Evolutionary conservation across 1,284 basidiomycete genomes (phyloP).

Genomic region (Ganoderma resinaceum): DNA sequence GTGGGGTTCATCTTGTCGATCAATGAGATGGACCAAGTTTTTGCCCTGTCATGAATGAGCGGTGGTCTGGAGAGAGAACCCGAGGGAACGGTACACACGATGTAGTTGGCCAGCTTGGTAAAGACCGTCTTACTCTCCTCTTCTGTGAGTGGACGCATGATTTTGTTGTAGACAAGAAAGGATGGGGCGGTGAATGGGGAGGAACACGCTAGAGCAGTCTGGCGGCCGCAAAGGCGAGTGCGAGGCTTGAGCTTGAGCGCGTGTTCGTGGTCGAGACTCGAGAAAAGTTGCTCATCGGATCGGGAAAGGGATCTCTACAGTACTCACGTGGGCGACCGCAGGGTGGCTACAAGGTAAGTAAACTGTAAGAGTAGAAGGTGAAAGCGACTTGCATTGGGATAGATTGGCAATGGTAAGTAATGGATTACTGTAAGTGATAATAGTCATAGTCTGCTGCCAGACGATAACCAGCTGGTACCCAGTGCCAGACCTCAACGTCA

Average conservation of each 20-base stretch:
- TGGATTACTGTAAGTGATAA: too few species aligned
- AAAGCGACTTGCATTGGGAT: too few species aligned
- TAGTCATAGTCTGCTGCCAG: too few species aligned
- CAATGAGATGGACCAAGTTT: slow-evolving; percentile 90
- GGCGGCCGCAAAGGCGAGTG: too few species aligned
- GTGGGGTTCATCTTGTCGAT: slow-evolving; percentile 85
- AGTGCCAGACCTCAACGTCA: too few species aligned
- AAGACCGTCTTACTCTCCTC: slow-evolving; percentile 90
- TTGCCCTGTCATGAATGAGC: slow-evolving; percentile 63
- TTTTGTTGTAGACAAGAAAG: background rate
- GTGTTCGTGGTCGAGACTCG: slow-evolving; percentile 2
- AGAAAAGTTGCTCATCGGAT: slow-evolving; percentile 28
- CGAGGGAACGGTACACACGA: slow-evolving; percentile 55
- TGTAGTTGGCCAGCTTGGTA: slow-evolving; percentile 91
- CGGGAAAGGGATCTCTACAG: slow-evolving; percentile 13
- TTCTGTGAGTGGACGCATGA: slow-evolving; percentile 87
- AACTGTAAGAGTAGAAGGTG: too few species aligned
- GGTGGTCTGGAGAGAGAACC: background rate
- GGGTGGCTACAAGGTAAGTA: too few species aligned
- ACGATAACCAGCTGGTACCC: too few species aligned
- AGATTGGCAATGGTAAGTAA: too few species aligned
- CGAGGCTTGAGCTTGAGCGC: too few species aligned
- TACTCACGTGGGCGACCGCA: too few species aligned
- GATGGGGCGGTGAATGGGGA: background rate
- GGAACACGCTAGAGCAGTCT: too few species aligned